Evolutionary conservation across 495 filamentous ascomycete species (phyloP).

Genomic region (Elaphomyces granulatus): DNA sequence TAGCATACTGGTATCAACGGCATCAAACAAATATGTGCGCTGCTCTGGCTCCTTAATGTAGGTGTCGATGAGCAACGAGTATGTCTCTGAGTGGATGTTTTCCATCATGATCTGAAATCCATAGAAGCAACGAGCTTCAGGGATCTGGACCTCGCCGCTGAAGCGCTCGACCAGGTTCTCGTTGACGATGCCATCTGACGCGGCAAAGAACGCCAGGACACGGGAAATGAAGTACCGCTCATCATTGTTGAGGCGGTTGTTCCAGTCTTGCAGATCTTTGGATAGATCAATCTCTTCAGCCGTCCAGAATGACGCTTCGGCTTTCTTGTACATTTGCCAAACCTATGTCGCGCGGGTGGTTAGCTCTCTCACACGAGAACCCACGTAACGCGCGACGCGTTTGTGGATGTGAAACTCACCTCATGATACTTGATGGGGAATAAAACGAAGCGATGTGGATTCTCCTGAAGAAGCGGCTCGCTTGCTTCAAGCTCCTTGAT

Average conservation of each 20-base stretch:
- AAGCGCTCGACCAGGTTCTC: slow-evolving; percentile 98
- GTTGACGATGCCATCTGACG: slow-evolving; percentile 99
- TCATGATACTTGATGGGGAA: slow-evolving; percentile 99
- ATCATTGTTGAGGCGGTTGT: slow-evolving; percentile 90
- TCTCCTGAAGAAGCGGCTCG: slow-evolving; percentile 90
- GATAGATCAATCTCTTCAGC: slow-evolving; percentile 98
- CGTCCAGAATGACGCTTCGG: slow-evolving; percentile 98
- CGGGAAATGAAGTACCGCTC: slow-evolving; percentile 97
- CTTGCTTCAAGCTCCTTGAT: slow-evolving; percentile 60
- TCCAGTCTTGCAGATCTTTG: slow-evolving; percentile 98
- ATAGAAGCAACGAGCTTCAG: slow-evolving; percentile 98
- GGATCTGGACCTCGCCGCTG: slow-evolving; percentile 91
- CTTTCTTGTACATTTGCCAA: slow-evolving; percentile 99
- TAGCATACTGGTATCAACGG: slow-evolving; percentile 82
- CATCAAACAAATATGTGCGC: slow-evolving; percentile 90
- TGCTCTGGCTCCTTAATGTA: slow-evolving; percentile 99
- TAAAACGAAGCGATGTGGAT: slow-evolving; percentile 89
- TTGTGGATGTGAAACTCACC: slow-evolving; percentile 47
- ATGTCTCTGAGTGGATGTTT: slow-evolving; percentile 99
- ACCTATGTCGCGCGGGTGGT: slow-evolving; percentile 45
- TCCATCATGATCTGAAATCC: slow-evolving; percentile 99
- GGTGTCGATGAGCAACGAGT: slow-evolving; percentile 97
- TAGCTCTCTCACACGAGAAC: slow-evolving; percentile 18
- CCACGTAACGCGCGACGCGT: slow-evolving; percentile 63
- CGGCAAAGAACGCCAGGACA: slow-evolving; percentile 97